Evolutionary conservation across 2,329 filamentous ascomycete species (phyloP).

Genomic region (Microdochium nivale): DNA sequence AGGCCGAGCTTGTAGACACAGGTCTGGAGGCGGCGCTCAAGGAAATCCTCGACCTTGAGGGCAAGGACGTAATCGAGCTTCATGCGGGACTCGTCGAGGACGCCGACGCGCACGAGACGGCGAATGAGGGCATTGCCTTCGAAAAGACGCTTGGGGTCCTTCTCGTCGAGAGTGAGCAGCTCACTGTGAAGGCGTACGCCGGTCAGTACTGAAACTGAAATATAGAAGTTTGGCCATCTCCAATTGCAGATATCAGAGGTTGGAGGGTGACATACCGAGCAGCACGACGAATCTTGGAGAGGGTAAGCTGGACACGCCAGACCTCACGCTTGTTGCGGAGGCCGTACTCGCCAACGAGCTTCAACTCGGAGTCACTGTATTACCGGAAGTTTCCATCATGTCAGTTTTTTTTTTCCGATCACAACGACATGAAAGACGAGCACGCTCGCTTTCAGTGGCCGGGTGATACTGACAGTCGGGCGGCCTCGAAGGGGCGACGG

Average conservation of each 20-base stretch:
- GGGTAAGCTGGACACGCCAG: slow-evolving; percentile 98
- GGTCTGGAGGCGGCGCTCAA: slow-evolving; percentile 99
- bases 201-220: not conserved
- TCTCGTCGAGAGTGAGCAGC: slow-evolving; percentile 99
- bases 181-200: slow-evolving; percentile 54
- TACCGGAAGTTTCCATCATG: slow-evolving; percentile 25
- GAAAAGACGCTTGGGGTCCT: slow-evolving; percentile 99
- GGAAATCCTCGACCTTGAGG: slow-evolving; percentile 98
- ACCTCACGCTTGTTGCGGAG: slow-evolving; percentile 99
- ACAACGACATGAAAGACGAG: slow-evolving; percentile 88
- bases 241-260: not conserved
- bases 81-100: slow-evolving; percentile 99
- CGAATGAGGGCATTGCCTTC: slow-evolving; percentile 99
- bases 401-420: slow-evolving; percentile 59
- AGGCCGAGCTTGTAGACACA: slow-evolving; percentile 99
- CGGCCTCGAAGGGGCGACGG: slow-evolving; percentile 96
- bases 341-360: slow-evolving; percentile 99
- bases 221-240: not conserved
- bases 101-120: slow-evolving; percentile 98
- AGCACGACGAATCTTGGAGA: slow-evolving; percentile 99
- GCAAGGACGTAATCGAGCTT: slow-evolving; percentile 99
- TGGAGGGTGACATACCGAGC: slow-evolving; percentile 63
- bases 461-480: slow-evolving; percentile 95
- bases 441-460: slow-evolving; percentile 99
- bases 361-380: slow-evolving; percentile 94